A percentile compares a stretch with the other conserved stretches of the same genome.
Conservation (phyloP, 2,329 filamentous ascomycete species). For the Diaporthe amygdali region DNA sequence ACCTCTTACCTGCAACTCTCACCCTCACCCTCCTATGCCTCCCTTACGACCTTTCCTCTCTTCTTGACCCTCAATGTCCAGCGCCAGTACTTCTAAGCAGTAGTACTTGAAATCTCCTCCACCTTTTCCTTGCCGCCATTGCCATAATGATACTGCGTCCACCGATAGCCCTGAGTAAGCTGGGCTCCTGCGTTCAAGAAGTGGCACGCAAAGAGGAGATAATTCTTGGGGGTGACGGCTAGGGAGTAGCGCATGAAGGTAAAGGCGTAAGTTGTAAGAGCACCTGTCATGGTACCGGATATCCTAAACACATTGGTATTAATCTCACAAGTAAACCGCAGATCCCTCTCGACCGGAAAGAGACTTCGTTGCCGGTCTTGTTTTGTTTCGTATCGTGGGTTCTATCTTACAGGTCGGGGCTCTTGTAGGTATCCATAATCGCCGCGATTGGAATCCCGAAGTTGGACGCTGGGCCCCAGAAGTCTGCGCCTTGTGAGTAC, state of each 20-base stretch:
- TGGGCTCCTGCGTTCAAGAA: slow-evolving; percentile 72
- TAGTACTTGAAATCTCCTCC: slow-evolving; percentile 33
- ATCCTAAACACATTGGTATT: slow-evolving; percentile 52
- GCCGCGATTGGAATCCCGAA: slow-evolving; percentile 86
- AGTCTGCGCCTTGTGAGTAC: slow-evolving; percentile 60
- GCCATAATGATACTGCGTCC: slow-evolving; percentile 68
- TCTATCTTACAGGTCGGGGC: slow-evolving; percentile 74
- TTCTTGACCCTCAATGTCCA: not conserved
- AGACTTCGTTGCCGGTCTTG: not conserved
- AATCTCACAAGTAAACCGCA: not conserved
- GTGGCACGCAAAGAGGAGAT: slow-evolving; percentile 74
- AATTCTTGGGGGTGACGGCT: slow-evolving; percentile 70
- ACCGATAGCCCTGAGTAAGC: slow-evolving; percentile 73
- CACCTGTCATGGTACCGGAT: slow-evolving; percentile 72
- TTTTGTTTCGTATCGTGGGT: not conserved
- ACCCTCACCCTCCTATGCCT: too few species aligned
- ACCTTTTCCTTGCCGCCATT: slow-evolving; percentile 54
- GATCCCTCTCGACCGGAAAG: not conserved
- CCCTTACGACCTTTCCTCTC: not conserved
- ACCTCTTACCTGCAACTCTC: too few species aligned
- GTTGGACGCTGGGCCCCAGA: slow-evolving; percentile 88
- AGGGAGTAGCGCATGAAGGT: slow-evolving; percentile 78
- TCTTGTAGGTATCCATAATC: slow-evolving; percentile 83
- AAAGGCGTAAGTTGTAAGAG: slow-evolving; percentile 69
- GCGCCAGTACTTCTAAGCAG: not conserved